phyloP scores from a whole-genome alignment of 2,329 filamentous ascomycete species.

The Beauveria medogensis region DNA sequence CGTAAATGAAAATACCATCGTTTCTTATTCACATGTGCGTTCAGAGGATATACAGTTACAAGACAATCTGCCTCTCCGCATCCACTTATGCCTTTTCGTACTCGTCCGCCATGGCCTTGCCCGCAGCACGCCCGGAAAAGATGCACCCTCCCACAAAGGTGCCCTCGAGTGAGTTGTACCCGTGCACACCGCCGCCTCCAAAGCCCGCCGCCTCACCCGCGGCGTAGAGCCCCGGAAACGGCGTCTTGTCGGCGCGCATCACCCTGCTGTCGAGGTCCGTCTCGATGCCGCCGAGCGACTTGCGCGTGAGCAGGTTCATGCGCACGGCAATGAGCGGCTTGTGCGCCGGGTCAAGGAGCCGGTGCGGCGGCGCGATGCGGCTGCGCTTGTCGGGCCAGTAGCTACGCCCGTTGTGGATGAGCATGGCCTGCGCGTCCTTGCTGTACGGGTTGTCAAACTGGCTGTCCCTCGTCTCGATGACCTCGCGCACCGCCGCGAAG shows the following conservation, averaged over 20 bases:
- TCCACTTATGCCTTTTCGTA: background rate
- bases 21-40: background rate
- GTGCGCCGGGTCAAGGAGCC: slow-evolving; percentile 43
- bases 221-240: slow-evolving; percentile 49
- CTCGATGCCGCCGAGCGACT: slow-evolving; percentile 53
- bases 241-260: slow-evolving; percentile 38
- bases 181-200: slow-evolving; percentile 54
- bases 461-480: slow-evolving; percentile 44
- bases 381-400: slow-evolving; percentile 47
- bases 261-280: slow-evolving; percentile 50
- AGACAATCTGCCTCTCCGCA: too few species aligned
- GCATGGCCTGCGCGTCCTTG: slow-evolving; percentile 56
- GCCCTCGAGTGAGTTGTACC: slow-evolving; percentile 54
- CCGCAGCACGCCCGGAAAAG: slow-evolving; percentile 51
- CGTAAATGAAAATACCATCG: background rate
- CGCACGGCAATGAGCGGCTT: slow-evolving; percentile 53
- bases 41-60: background rate
- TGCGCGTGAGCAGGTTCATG: slow-evolving; percentile 53
- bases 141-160: slow-evolving; percentile 57
- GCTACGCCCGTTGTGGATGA: slow-evolving; percentile 46
- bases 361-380: slow-evolving; percentile 46
- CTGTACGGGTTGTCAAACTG: slow-evolving; percentile 49
- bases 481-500: slow-evolving; percentile 33
- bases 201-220: slow-evolving; percentile 54
- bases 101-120: slow-evolving; percentile 45